Conservation (phyloP, 2,329 filamentous ascomycete genomes). For the Monosporascus sp. region DNA sequence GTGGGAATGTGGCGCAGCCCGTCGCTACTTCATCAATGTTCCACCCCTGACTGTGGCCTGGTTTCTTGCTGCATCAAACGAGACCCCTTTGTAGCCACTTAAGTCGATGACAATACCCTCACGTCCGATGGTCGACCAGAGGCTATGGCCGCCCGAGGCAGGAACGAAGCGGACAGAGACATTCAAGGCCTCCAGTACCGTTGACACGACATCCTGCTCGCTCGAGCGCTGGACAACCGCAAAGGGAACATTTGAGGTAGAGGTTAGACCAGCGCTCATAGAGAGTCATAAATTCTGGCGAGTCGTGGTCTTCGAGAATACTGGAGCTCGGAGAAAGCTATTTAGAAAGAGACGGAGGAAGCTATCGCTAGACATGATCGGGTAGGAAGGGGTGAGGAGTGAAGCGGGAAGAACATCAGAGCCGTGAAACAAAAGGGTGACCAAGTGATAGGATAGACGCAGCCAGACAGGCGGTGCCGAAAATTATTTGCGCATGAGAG, state of each 20-base stretch:
- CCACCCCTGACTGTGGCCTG: slow-evolving; percentile 20
- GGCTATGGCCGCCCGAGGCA: slow-evolving; percentile 8
- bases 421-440: too few relatives aligned
- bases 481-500: too few relatives aligned
- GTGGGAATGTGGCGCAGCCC: slow-evolving; percentile 2
- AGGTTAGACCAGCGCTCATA: slow-evolving; percentile 6
- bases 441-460: too few relatives aligned
- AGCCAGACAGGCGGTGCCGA: too few relatives aligned
- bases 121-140: slow-evolving; percentile 11
- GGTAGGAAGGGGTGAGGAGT: too few relatives aligned
- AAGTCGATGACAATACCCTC: slow-evolving; percentile 12
- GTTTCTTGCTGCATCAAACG: slow-evolving; percentile 26
- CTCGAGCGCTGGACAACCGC: slow-evolving; percentile 3
- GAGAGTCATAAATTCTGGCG: slow-evolving; percentile 1
- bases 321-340: slow-evolving; percentile 1
- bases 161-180: slow-evolving; percentile 8
- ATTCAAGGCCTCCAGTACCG: slow-evolving; percentile 2
- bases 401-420: too few relatives aligned
- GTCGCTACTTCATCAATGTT: slow-evolving; percentile 5
- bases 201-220: slow-evolving; percentile 1
- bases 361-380: too few relatives aligned
- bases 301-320: not conserved
- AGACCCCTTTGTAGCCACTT: slow-evolving; percentile 3
- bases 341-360: not conserved
- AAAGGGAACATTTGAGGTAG: slow-evolving; percentile 1